A percentile compares a stretch with the other conserved stretches of the same genome.
Evolutionary conservation across 1,139 yeast genomes (phyloP).

Genomic region (Sugiyamaella grinbergsii): DNA sequence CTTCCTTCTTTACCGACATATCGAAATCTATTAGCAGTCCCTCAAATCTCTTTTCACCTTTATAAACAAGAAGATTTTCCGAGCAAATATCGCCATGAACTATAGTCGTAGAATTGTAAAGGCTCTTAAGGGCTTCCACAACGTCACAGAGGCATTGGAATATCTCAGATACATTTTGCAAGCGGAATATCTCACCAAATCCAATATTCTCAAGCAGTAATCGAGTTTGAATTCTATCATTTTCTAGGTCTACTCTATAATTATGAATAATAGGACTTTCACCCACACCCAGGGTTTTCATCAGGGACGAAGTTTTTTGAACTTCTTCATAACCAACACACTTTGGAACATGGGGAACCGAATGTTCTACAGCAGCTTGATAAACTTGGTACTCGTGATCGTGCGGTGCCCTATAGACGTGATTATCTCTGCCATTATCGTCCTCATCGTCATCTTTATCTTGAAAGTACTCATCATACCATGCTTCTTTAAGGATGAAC

Average conservation of each 20-base stretch:
- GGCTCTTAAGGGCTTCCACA: background rate
- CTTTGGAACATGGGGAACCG: conserved; percentile 3
- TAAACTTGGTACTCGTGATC: conserved; percentile 4
- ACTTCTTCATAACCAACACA: conserved; percentile 3
- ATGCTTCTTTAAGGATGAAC: conserved; percentile 3
- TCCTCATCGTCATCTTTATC: background rate
- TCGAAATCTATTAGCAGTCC: conserved; percentile 8
- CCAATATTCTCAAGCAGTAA: conserved; percentile 1
- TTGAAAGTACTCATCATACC: conserved; percentile 5
- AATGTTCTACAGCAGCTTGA: background rate
- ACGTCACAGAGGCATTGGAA: conserved; percentile 2
- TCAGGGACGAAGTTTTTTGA: background rate
- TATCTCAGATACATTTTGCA: background rate
- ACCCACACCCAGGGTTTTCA: background rate
- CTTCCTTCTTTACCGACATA: background rate
- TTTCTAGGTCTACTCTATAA: background rate
- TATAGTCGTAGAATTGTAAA: background rate
- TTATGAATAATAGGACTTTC: background rate
- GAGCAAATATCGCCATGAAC: conserved; percentile 9
- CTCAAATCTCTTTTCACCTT: background rate
- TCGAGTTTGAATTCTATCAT: conserved; percentile 4
- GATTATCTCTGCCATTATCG: background rate
- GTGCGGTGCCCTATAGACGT: background rate
- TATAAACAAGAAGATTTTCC: conserved; percentile 1
- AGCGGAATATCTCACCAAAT: background rate